Conservation (phyloP, 148 eudicot genomes). For the Rhododendron williamsianum region DNA sequence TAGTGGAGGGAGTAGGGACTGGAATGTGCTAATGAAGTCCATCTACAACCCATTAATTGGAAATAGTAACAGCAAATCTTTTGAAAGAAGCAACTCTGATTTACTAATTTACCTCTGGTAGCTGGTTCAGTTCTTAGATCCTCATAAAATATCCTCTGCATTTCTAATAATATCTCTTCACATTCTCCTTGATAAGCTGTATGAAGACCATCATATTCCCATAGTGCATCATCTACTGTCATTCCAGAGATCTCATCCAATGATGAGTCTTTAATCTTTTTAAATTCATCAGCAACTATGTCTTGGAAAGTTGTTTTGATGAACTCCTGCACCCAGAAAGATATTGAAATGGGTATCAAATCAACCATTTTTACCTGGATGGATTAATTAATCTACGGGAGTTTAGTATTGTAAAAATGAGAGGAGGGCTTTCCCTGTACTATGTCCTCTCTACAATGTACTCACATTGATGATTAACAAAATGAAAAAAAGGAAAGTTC, state of each 20-base stretch:
- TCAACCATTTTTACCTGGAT: neutral
- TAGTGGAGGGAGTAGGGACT: neutral
- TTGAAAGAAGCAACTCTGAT: constrained; percentile 1
- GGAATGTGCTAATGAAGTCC: neutral
- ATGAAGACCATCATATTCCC: constrained; percentile 84
- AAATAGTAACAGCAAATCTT: neutral
- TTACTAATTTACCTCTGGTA: constrained; percentile 44
- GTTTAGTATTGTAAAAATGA: neutral
- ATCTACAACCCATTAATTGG: neutral
- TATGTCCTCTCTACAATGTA: neutral
- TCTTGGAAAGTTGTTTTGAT: constrained; percentile 57
- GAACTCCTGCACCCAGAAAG: constrained; percentile 49
- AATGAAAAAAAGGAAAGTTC: neutral
- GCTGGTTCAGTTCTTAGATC: constrained; percentile 40
- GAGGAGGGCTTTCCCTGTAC: neutral
- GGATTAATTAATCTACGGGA: neutral
- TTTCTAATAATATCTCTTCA: constrained; percentile 82
- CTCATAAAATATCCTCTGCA: constrained; percentile 91
- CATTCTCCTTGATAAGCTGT: constrained; percentile 72
- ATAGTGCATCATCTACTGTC: constrained; percentile 53
- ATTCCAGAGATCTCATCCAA: constrained; percentile 18
- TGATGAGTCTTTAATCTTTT: constrained; percentile 44
- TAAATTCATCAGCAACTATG: constrained; percentile 76
- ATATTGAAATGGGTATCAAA: neutral
- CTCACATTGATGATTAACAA: neutral